phyloP scores from a whole-genome alignment of 225 moss, liverwort and hornwort species.

The Neckera pumila region DNA sequence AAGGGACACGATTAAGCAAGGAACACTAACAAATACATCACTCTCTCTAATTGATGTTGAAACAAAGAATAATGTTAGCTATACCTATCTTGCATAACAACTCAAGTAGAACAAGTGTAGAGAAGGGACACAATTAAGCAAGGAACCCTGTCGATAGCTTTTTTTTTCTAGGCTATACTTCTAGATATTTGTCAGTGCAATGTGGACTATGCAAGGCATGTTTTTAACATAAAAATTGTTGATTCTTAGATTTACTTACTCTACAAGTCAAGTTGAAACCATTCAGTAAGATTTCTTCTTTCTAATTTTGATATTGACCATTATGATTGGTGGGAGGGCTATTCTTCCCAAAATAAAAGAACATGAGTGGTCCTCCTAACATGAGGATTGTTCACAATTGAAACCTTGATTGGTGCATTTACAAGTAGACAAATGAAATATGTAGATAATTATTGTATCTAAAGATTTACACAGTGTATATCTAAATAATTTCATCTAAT shows the following conservation, averaged over 20 bases:
- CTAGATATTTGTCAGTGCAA: no score
- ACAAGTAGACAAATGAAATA: neutral
- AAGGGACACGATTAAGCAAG: no score
- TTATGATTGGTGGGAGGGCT: rapidly evolving
- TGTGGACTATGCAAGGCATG: no score
- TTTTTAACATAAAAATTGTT: neutral
- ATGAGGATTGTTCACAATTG: neutral
- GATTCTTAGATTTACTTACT: neutral
- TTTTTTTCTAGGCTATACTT: no score
- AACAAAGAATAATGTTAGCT: no score
- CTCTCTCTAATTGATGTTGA: no score
- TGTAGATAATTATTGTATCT: neutral
- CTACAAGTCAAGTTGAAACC: neutral
- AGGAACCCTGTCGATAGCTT: no score
- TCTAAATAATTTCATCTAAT: neutral
- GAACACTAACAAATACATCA: no score
- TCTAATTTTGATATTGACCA: neutral
- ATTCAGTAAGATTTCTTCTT: neutral
- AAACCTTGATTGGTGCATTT: rapidly evolving
- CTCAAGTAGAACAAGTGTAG: no score
- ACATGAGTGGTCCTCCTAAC: rapidly evolving
- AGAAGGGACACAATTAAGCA: no score
- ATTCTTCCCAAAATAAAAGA: neutral
- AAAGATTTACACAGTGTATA: neutral
- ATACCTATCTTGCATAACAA: no score